phyloP scores from a whole-genome alignment of 225 moss, liverwort and hornwort species.

The Pleurozium schreberi region DNA sequence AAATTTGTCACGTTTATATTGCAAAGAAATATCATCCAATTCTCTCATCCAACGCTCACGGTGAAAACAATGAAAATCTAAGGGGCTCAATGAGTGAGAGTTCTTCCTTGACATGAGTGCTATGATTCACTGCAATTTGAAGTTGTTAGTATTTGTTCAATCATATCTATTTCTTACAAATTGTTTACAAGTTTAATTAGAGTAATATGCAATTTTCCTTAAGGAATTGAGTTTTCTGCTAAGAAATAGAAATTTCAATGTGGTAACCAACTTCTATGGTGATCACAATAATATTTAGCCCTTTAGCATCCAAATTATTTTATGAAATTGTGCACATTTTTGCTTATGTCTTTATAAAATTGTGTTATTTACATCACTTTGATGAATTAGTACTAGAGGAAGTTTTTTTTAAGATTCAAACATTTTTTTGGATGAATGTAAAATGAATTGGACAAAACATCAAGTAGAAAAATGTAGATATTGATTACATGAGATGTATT shows the following conservation, averaged over 20 bases:
- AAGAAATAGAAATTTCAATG: not conserved
- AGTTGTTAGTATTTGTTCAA: too few species aligned
- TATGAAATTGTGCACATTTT: not conserved
- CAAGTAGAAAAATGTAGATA: accelerated
- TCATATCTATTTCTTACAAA: not conserved
- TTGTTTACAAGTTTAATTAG: not conserved
- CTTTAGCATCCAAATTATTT: not conserved
- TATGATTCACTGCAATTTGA: too few species aligned
- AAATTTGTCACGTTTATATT: too few species aligned
- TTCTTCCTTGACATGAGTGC: too few species aligned
- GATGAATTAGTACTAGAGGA: not conserved
- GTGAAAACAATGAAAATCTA: too few species aligned
- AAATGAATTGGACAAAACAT: not conserved
- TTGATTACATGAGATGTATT: not conserved
- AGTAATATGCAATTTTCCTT: not conserved
- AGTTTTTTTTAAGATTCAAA: not conserved
- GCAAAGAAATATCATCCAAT: too few species aligned
- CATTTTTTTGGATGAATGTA: not conserved
- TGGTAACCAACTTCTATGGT: too few species aligned
- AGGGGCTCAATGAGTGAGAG: too few species aligned
- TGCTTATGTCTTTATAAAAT: not conserved
- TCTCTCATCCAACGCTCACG: too few species aligned
- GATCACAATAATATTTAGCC: not conserved
- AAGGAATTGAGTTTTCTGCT: not conserved
- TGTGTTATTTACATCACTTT: not conserved